A percentile compares a stretch with the other conserved stretches of the same genome.
Conservation (phyloP, 2,329 filamentous ascomycete species). For the Fusarium domesticum region DNA sequence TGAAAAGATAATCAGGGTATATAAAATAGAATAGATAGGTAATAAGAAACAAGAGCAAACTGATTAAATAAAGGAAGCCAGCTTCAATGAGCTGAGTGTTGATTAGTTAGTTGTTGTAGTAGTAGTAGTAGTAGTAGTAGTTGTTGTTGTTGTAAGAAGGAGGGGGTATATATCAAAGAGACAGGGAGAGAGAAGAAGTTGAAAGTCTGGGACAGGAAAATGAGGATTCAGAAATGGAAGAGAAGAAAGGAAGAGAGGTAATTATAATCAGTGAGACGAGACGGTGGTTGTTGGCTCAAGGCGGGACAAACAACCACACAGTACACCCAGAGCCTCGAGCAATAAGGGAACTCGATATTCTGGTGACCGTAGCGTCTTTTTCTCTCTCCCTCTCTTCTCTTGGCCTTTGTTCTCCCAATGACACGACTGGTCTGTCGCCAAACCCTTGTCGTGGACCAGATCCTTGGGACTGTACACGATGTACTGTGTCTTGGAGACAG, state of each 20-base stretch:
- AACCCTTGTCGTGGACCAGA: slow-evolving; percentile 16
- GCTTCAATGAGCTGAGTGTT: slow-evolving; percentile 25
- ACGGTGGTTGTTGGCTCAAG: slow-evolving; percentile 15
- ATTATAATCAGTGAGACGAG: slow-evolving; percentile 25
- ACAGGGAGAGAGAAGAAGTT: slow-evolving; percentile 15
- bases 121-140: slow-evolving; percentile 10
- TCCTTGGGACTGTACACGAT: slow-evolving; percentile 20
- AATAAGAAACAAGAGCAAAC: slow-evolving; percentile 9
- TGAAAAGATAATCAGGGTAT: slow-evolving; percentile 6
- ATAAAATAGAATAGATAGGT: background rate
- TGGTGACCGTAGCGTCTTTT: slow-evolving; percentile 29
- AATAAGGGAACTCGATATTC: slow-evolving; percentile 24
- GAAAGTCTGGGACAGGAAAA: too few species aligned
- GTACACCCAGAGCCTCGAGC: too few species aligned
- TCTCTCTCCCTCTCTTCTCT: slow-evolving; percentile 22
- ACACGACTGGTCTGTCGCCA: too few species aligned
- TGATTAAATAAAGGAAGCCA: slow-evolving; percentile 25
- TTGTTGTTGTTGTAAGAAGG: slow-evolving; percentile 3
- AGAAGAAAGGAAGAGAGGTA: too few species aligned
- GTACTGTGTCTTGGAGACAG: too few species aligned
- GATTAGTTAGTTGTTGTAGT: slow-evolving; percentile 13
- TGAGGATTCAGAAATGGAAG: too few species aligned
- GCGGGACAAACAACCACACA: too few species aligned
- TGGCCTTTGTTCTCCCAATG: slow-evolving; percentile 21
- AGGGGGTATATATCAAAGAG: slow-evolving; percentile 2